Evolutionary conservation across 2,329 filamentous ascomycete genomes (phyloP), one percentile per base, ranked within the genome.

Genomic region (Nemania sp.): DNA sequence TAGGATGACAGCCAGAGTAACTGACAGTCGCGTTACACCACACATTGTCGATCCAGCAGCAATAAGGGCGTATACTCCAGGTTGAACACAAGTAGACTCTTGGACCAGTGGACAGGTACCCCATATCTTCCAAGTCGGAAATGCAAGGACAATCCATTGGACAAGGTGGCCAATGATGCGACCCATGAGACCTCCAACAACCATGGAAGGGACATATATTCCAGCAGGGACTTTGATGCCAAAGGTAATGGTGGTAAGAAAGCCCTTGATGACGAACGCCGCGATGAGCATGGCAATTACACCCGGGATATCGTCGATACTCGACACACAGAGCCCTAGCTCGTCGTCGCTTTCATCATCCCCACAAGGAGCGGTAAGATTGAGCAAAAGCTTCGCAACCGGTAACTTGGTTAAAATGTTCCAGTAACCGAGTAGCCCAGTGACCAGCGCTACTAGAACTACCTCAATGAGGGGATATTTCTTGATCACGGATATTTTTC

Each of bases 161-260:
- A 93, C 87, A 6, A 88, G 75, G 73, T 98, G 95, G 1, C 95
- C 95, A 12, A 97, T 85, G 46, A 95, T 87, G 7, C 94, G 88
- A 32, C 94, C 94, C 79, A 97, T 88, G 17, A 99, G 80, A 71
- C 95, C 95, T 65, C 95, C 95, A 17, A 98, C 92, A 29, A 98
- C 95, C 95, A 99, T 99, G 69, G 94, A 97, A 2, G 95, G 95
- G 1, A 99, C 93, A 69, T 99, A 99, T 68, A 99, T 97, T 65
- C 95, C 95, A 1, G 94, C 92, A 10, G 95, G 95, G 0, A 98
- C 88, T 81, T 98, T 98, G 81, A 97, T 93, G 25, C 94, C 94
- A 76, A 98, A 98, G 0, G 94, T 97, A 66, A 97, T 88, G 47
- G 90, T 88, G 0, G 95, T 98, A 43, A 99, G 78, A 47, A 94